These are phyloP conservation scores for Ceratocystis colombiana DNA, from an alignment of 2,329 filamentous ascomycete genomes.

Conservation along the genomic window DNA sequence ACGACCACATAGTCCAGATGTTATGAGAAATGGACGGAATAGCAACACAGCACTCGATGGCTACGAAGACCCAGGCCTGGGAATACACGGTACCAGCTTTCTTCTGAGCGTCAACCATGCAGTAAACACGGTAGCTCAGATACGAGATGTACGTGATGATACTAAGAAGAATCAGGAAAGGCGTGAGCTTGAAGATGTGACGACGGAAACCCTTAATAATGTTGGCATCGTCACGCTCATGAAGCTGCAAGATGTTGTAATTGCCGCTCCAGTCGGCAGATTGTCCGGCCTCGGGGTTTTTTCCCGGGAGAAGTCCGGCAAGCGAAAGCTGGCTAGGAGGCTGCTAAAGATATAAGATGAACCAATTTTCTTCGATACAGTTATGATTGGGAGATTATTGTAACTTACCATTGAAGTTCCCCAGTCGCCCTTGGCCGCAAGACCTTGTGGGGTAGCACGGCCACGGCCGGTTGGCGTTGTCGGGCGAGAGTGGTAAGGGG, in stretches of 20 bases:
- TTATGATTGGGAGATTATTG: not conserved
- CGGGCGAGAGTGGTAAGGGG: conserved; percentile 28
- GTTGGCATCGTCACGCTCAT: conserved; percentile 38
- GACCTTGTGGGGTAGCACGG: conserved; percentile 29
- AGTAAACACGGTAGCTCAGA: conserved; percentile 42
- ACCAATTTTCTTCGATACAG: not conserved
- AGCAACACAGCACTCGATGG: conserved; percentile 43
- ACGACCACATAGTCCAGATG: conserved; percentile 46
- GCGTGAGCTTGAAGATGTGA: conserved; percentile 34
- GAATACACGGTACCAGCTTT: conserved; percentile 35
- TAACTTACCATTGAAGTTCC: conserved; percentile 29
- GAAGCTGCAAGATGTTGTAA: conserved; percentile 33
- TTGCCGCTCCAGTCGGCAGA: conserved; percentile 22
- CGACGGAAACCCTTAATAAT: conserved; percentile 40
- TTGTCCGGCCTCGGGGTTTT: conserved; percentile 28
- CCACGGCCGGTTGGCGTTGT: conserved; percentile 31
- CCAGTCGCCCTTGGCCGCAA: conserved; percentile 27
- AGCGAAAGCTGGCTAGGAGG: conserved; percentile 38
- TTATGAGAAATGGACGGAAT: conserved; percentile 49
- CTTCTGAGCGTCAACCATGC: conserved; percentile 43
- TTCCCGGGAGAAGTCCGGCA: conserved; percentile 34
- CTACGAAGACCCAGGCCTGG: conserved; percentile 49
- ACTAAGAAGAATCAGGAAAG: conserved; percentile 36
- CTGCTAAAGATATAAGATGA: conserved; percentile 28
- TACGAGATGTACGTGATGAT: conserved; percentile 40